Base-by-base conservation (phyloP, 371 early-diverging fungal species). In the Mucor irregularis region DNA sequence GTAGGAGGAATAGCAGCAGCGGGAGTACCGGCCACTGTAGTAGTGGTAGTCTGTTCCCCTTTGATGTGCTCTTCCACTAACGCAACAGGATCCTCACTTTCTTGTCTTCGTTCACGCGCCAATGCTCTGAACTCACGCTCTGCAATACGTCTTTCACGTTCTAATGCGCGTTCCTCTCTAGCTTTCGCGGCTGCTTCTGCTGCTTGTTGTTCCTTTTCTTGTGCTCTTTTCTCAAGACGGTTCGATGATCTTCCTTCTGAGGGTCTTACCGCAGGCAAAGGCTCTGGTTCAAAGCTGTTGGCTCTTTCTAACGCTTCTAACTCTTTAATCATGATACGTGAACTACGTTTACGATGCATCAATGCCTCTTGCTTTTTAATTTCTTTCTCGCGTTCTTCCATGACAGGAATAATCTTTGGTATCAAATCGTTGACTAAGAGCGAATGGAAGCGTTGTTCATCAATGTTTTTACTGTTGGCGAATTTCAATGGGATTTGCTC, bases 321-420 rank as follows among this genome's bases (percentile, higher is more conserved):
- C 30, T 82, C 85, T 29, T 68, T 71, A 43, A 81, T 72, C 56
- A 85, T 80, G 17, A 88, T 75, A 28, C 89, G 81, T 13, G 87
- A 82, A 21, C 87, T 86, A 35, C 90, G 57, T 52, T 88, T 90
- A 31, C 87, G 77, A 37, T 83, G 70, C n/a, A 65, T 51, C 7
- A 85, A 56, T 1, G 86, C 86, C 35, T 83, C 86, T 24, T 78
- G 63, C 34, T 78, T 75, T 42, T 67, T 69, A 26, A 66, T 45
- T 39, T 74, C 73, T 40, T 74, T 75, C 31, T 84, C 85, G 35
- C 74, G 78, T 48, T 81, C 80, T 65, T 76, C 63, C 1, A 87
- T 48, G 5, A 78, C 84, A 1, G 81, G 73, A 2, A 88, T 42
- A 0, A 87, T 76, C 49, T 83, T 81, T 8, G 88, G 87, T 13